These are phyloP conservation scores for Teratosphaeria pseudoeucalypti DNA, from an alignment of 2,329 filamentous ascomycete genomes.

Conservation along the genomic window DNA sequence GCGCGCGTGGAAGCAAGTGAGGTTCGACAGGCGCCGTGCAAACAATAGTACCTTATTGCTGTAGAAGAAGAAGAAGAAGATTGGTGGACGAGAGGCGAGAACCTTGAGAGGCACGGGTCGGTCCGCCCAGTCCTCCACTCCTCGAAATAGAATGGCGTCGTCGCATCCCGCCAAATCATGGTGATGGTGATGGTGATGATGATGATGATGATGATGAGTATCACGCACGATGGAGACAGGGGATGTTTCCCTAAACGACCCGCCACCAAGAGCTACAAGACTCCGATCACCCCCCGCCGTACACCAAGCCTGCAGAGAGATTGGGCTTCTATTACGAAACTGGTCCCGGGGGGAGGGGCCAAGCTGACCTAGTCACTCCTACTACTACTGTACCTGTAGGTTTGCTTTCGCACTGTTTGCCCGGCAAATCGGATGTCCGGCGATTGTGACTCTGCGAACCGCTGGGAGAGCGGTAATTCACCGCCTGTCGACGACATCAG, in stretches of 20 bases:
- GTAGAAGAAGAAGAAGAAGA: not conserved
- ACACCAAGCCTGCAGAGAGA: not conserved
- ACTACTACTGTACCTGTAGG: no score
- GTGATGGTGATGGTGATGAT: no score
- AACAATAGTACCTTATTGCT: not conserved
- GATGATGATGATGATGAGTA: no score
- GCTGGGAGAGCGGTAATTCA: not conserved
- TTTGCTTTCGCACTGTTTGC: not conserved
- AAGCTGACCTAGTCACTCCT: not conserved
- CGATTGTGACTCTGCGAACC: not conserved
- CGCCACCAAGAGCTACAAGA: not conserved
- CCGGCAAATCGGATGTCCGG: not conserved
- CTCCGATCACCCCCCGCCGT: not conserved
- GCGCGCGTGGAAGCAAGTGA: not conserved
- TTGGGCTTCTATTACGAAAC: not conserved
- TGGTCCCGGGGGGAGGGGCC: not conserved
- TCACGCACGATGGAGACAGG: not conserved
- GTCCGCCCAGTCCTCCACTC: no score
- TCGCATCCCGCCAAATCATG: no score
- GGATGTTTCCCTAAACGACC: not conserved
- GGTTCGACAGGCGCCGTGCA: not conserved
- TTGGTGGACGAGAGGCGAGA: not conserved
- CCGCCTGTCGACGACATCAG: not conserved
- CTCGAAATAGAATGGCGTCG: no score
- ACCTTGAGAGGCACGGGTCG: not conserved